Evolutionary conservation across 2,329 filamentous ascomycete species (phyloP).

Genomic region (Colletotrichum incanum): DNA sequence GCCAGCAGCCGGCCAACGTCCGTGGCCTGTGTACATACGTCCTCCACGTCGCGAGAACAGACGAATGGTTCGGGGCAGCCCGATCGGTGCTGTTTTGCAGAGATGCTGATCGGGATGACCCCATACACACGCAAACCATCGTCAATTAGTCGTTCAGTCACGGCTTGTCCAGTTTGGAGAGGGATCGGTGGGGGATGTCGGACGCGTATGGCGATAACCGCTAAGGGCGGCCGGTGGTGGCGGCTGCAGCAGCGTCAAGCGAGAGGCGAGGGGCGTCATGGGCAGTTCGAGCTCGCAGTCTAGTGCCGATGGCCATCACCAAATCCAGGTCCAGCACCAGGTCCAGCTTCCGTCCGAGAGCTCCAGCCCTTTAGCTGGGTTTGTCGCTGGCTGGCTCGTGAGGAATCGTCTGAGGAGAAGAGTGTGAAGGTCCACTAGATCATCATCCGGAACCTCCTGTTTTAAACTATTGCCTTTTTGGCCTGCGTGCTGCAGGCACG

Average conservation of each 20-base stretch:
- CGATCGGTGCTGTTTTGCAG: constrained; percentile 14
- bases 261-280: constrained; percentile 26
- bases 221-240: constrained; percentile 37
- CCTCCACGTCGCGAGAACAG: constrained; percentile 31
- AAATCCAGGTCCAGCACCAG: not conserved
- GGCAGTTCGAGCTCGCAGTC: constrained; percentile 20
- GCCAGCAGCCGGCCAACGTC: constrained; percentile 37
- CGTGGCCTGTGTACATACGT: constrained; percentile 19
- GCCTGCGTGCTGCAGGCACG: constrained; percentile 35
- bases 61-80: constrained; percentile 33
- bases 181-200: constrained; percentile 21
- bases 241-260: constrained; percentile 41
- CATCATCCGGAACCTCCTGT: constrained; percentile 39
- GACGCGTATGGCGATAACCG: constrained; percentile 21
- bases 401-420: constrained; percentile 8
- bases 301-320: constrained; percentile 16
- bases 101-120: constrained; percentile 24
- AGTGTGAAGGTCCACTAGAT: constrained; percentile 4
- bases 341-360: constrained; percentile 6
- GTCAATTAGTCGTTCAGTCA: not conserved
- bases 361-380: not conserved
- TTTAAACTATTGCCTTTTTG: constrained; percentile 37
- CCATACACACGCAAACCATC: constrained; percentile 1
- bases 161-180: not conserved
- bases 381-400: constrained; percentile 9